Base-by-base conservation (phyloP, 495 filamentous ascomycete genomes). In the Penicillium salamii region DNA sequence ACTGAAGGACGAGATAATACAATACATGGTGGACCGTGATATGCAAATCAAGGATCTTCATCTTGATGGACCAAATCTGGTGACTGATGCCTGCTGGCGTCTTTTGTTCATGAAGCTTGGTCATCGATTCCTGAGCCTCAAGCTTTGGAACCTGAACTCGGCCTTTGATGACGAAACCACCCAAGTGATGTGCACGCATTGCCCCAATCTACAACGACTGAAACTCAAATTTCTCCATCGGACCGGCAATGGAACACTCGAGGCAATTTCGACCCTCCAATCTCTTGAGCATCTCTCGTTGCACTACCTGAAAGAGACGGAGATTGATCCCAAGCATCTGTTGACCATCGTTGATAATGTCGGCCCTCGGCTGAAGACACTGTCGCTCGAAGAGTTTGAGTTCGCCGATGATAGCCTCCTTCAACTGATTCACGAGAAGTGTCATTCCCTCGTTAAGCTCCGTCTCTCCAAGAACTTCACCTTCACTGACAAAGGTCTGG, bases 1-100 rank as follows among this genome's bases (percentile, higher is more conserved):
- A 55, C 84, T 96, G 77, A 95, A 93, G 63, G 87, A 96, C 57
- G 63, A 72, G 11, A 84, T 89, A 20, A 75, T 96, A 60, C 77
- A 92, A 15, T 95, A 89, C 65, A 80, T 96, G 57, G 70, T 88
- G 4, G 83, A 84, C 45, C 83, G 87, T 18, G 67, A 85, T 33
- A 70, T 84, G 32, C 57, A 78, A 8, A 75, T 96, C 36, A 77
- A 69, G 72, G 51, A 80, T 59, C 48, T 83, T 72, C 68, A 89
- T 66, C 63, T 96, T 5, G 82, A 89, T 57, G 85, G 87, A 13
- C 82, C 89, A 2, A 96, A 95, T 52, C 78, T 96, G 4, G 70
- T 96, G 7, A 80, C 82, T 3, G 82, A 93, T 55, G 68, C 68
- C 0, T 81, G 76, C 47, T 96, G 90, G 90, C 72, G 71, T 38